Conservation (phyloP, 2,329 filamentous ascomycete genomes). For the Fusarium temperatum region DNA sequence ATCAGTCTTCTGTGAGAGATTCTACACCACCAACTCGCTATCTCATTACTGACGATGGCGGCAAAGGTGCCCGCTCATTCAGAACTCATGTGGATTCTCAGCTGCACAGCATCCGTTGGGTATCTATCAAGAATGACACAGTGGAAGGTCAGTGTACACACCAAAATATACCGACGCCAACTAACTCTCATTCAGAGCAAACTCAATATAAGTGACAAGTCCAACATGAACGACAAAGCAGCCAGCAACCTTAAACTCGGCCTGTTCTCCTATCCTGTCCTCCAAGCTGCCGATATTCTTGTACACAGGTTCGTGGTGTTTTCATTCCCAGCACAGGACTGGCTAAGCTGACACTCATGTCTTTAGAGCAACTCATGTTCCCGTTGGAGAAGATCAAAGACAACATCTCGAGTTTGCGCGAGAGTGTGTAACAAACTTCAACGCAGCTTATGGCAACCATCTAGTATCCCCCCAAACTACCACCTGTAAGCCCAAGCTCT, state of each 20-base stretch:
- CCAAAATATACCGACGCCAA: neutral
- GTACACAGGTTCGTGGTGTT: constrained; percentile 71
- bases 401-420: constrained; percentile 95
- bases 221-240: constrained; percentile 66
- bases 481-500: constrained; percentile 62
- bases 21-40: neutral
- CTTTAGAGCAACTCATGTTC: constrained; percentile 84
- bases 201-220: constrained; percentile 68
- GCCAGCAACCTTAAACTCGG: constrained; percentile 79
- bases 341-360: neutral
- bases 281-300: constrained; percentile 94
- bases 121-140: constrained; percentile 99
- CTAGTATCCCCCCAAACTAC: constrained; percentile 75
- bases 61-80: constrained; percentile 73
- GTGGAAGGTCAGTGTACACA: constrained; percentile 77
- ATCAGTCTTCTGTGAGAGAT: constrained; percentile 70
- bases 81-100: constrained; percentile 97
- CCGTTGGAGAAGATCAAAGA: constrained; percentile 93
- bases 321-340: neutral
- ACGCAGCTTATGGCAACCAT: constrained; percentile 73
- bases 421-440: constrained; percentile 87
- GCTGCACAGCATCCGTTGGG: constrained; percentile 89
- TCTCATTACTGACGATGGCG: neutral
- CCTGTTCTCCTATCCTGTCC: constrained; percentile 93
- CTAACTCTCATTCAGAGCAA: constrained; percentile 68